Conservation (phyloP, 2,329 filamentous ascomycete species). For the Cercospora canescens region DNA sequence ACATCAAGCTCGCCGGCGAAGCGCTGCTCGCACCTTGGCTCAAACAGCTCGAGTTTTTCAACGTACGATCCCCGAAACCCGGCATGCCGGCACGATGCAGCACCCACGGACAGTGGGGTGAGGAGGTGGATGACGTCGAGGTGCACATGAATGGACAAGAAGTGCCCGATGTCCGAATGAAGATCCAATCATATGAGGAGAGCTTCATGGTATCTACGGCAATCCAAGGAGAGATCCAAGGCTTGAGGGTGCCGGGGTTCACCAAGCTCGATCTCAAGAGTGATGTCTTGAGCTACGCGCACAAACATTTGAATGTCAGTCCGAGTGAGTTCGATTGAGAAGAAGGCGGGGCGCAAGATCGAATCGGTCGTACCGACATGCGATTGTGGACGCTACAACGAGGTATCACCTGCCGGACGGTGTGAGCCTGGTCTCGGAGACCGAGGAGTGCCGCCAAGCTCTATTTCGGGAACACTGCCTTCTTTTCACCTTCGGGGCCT, state of each 20-base stretch:
- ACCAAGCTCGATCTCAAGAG: conserved; percentile 31
- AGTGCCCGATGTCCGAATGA: conserved; percentile 56
- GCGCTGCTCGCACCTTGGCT: conserved; percentile 75
- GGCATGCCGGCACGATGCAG: conserved; percentile 45
- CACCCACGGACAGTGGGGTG: conserved; percentile 48
- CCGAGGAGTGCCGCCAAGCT: neutral
- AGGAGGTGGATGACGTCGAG: conserved; percentile 49
- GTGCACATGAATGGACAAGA: conserved; percentile 50
- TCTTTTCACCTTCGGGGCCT: neutral
- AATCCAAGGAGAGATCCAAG: conserved; percentile 39
- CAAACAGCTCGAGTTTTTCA: conserved; percentile 65
- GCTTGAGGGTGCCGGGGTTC: conserved; percentile 35
- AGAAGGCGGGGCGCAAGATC: neutral
- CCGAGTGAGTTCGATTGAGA: conserved; percentile 25
- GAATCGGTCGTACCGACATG: neutral
- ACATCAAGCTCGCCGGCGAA: conserved; percentile 80
- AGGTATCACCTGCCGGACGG: neutral
- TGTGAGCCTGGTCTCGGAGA: neutral
- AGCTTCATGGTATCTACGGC: conserved; percentile 61
- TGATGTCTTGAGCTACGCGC: conserved; percentile 33
- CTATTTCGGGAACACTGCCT: neutral
- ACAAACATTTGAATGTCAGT: conserved; percentile 25
- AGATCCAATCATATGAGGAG: conserved; percentile 59
- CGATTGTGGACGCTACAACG: neutral
- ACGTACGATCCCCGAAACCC: conserved; percentile 58